Percentiles rank a stretch among this genome's conserved stretches.
These are phyloP conservation scores for Plantago coronopus DNA, from an alignment of 305 asterid species.

Conservation along the genomic window DNA sequence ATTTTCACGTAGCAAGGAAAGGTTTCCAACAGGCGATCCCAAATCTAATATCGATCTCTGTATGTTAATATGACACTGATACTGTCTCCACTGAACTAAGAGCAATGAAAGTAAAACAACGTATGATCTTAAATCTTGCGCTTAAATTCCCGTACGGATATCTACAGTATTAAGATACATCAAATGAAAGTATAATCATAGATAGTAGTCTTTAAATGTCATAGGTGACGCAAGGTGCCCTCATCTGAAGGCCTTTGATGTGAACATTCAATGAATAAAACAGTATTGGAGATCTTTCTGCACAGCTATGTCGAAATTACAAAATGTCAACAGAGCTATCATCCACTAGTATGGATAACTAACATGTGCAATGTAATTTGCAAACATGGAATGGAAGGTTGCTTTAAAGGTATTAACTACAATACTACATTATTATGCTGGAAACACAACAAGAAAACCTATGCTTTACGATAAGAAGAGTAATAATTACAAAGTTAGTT, in stretches of 20 bases:
- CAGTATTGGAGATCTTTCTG: neutral
- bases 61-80: neutral
- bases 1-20: too few species aligned
- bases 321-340: neutral
- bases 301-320: neutral
- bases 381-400: neutral
- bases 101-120: neutral
- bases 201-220: neutral
- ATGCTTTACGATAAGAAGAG: neutral
- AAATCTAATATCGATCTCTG: neutral
- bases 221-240: neutral
- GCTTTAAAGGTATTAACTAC: neutral
- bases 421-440: neutral
- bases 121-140: neutral
- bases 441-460: neutral
- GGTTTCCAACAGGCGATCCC: too few species aligned
- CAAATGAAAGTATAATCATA: neutral
- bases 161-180: too few species aligned
- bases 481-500: too few species aligned
- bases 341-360: neutral
- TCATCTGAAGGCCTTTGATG: neutral
- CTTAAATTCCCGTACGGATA: neutral
- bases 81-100: neutral
- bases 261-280: neutral
- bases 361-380: neutral